Evolutionary conservation across 345 rosid genomes (phyloP), one percentile per base, ranked within the genome.

Genomic region (Linum lewisii): DNA sequence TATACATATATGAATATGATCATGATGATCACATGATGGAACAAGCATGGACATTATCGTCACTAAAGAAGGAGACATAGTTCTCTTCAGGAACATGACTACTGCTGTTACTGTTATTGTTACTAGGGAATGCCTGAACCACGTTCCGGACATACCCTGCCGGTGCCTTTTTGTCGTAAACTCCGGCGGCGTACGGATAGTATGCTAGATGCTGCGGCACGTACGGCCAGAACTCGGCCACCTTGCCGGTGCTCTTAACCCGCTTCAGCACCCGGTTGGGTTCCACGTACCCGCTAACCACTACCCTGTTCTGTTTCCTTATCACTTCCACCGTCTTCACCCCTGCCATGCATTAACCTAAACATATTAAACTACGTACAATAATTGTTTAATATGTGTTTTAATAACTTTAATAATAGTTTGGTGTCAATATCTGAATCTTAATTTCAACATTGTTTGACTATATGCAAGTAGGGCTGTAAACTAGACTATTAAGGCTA

Each of bases 181-280:
- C 86, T 8, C 82, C 81, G 0, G 82, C 6, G 2, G 58, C 83
- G n/a, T 79, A 67, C 7, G 93, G 93, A 57, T 79, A 70, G 63
- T 71, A 58, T 5, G 73, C 88, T 11, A 86, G 60, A 53, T 86
- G 85, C 58, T 86, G 93, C 4, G 86, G 83, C 24, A 86, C 72
- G 57, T 86, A 86, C 7, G 93, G 93, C 93, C 93, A 86, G 54
- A 83, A 77, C 60, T 86, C 93, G 4, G 89, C 93, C 57, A 67
- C 65, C 59, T 86, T 86, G 0, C 93, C 93, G 0, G 88, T 86
- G 59, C 78, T 76, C 69, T 78, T 83, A 66, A 86, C 81, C 62
- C 70, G 81, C 75, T 73, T 83, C 62, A 86, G 57, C 61, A 86
- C 93, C 75, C 73, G 79, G 83, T 78, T 83, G 16, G 88, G 75